Conservation (phyloP, 257 asterid species). For the Jasminum sambac region DNA sequence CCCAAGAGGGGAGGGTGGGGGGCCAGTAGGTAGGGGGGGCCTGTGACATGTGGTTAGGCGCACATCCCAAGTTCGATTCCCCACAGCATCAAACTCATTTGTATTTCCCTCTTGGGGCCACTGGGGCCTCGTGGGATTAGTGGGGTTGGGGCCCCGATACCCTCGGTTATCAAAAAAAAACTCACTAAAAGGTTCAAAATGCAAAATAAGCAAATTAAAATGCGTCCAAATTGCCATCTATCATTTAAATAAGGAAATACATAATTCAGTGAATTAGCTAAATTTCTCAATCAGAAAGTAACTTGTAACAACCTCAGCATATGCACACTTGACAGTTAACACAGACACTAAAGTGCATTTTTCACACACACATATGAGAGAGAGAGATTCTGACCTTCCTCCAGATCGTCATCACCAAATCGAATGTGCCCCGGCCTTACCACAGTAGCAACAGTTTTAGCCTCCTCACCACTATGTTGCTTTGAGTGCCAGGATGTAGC, state of each 20-base stretch:
- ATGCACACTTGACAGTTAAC: conserved; percentile 4
- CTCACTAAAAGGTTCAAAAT: too few relatives aligned
- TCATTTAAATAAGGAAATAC: neutral
- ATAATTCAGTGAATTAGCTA: conserved; percentile 6
- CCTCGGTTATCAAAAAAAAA: too few relatives aligned
- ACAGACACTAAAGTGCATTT: neutral
- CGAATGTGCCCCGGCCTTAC: conserved; percentile 97
- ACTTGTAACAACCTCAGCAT: conserved; percentile 13
- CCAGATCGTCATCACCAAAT: conserved; percentile 82
- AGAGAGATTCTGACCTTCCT: conserved; percentile 51
- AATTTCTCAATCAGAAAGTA: conserved; percentile 10
- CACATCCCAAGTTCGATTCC: too few relatives aligned
- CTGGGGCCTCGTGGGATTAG: too few relatives aligned
- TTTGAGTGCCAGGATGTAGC: conserved; percentile 31
- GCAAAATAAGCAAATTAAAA: conserved; percentile 4
- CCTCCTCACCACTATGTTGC: conserved; percentile 38
- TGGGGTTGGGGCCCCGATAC: too few relatives aligned
- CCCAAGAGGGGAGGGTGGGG: too few relatives aligned
- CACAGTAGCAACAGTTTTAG: conserved; percentile 68
- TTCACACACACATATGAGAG: neutral
- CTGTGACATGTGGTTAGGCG: too few relatives aligned
- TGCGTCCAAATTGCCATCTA: conserved; percentile 5
- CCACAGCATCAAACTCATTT: too few relatives aligned
- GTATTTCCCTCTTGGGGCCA: too few relatives aligned
- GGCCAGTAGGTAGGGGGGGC: too few relatives aligned